Evolutionary conservation across 805 yeast genomes (phyloP).

Genomic region (Ogataea saltuana): DNA sequence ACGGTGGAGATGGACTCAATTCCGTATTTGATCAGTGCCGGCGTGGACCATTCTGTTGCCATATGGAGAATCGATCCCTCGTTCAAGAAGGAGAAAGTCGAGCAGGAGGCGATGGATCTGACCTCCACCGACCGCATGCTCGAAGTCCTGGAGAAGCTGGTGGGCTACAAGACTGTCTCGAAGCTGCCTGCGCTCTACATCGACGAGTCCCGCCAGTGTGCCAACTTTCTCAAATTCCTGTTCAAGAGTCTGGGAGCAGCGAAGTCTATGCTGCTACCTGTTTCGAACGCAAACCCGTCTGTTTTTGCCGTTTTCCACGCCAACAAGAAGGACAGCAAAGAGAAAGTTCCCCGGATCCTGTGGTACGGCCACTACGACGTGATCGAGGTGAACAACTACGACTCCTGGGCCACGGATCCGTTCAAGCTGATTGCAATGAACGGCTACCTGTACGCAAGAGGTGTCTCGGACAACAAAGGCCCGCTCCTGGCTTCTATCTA

Average conservation of each 20-base stretch:
- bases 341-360: conserved; percentile 47
- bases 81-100: conserved; percentile 14
- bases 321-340: conserved; percentile 28
- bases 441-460: conserved; percentile 89
- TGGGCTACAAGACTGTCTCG: conserved; percentile 76
- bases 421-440: conserved; percentile 71
- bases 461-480: conserved; percentile 94
- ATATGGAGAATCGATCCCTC: conserved; percentile 62
- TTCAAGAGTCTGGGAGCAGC: conserved; percentile 71
- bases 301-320: conserved; percentile 73
- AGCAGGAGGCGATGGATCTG: conserved; percentile 8
- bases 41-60: conserved; percentile 64
- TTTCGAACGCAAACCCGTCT: conserved; percentile 79
- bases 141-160: conserved; percentile 57
- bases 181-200: conserved; percentile 65
- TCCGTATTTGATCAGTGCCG: conserved; percentile 63
- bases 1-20: conserved; percentile 42
- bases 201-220: conserved; percentile 85
- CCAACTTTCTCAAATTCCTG: conserved; percentile 65
- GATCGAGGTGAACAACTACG: conserved; percentile 66
- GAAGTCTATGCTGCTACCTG: conserved; percentile 66
- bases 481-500: conserved; percentile 85
- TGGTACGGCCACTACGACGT: conserved; percentile 98
- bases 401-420: conserved; percentile 75
- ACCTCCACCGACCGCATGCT: conserved; percentile 55